phyloP scores from a whole-genome alignment of 1,284 basidiomycete species.

The Cutaneotrichosporon mucoides region DNA sequence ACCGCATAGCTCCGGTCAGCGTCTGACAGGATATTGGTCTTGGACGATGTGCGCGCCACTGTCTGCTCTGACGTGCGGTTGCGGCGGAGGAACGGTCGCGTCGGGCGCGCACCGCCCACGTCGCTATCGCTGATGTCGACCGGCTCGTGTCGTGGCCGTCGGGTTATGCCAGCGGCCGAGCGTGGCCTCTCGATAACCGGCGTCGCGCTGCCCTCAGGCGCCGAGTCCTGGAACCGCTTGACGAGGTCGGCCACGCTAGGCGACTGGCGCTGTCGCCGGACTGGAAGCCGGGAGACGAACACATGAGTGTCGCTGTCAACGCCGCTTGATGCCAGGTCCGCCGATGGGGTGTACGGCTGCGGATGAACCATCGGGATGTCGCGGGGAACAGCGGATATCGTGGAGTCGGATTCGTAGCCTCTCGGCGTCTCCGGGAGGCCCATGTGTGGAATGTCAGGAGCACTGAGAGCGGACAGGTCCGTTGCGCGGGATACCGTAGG shows the following conservation, averaged over 20 bases:
- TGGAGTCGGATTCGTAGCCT: conserved; percentile 75
- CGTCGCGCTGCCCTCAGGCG: not conserved
- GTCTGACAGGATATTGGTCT: conserved; percentile 58
- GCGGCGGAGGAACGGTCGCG: conserved; percentile 9
- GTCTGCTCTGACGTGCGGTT: not conserved
- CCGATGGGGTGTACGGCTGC: not conserved
- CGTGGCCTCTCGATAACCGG: conserved; percentile 24
- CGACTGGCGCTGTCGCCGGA: conserved; percentile 51
- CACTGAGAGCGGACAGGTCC: not conserved
- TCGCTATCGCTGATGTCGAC: conserved; percentile 47
- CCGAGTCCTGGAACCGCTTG: conserved; percentile 59
- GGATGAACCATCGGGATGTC: conserved; percentile 4
- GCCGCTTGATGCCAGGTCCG: conserved; percentile 31
- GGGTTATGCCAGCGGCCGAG: conserved; percentile 14
- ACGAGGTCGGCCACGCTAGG: conserved; percentile 77
- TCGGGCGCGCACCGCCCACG: conserved; percentile 1
- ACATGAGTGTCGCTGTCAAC: conserved; percentile 41
- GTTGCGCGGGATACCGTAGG: conserved; percentile 11
- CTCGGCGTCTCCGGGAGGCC: conserved; percentile 50
- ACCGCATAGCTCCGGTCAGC: conserved; percentile 83
- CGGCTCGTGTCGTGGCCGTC: conserved; percentile 4
- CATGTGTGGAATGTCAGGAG: conserved; percentile 20
- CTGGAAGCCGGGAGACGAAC: conserved; percentile 64
- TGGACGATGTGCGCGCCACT: conserved; percentile 5
- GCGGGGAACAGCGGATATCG: conserved; percentile 66